A percentile compares a stretch with the other conserved stretches of the same genome.
These are phyloP conservation scores for Botrytis byssoidea DNA, from an alignment of 2,329 filamentous ascomycete genomes.

Conservation along the genomic window DNA sequence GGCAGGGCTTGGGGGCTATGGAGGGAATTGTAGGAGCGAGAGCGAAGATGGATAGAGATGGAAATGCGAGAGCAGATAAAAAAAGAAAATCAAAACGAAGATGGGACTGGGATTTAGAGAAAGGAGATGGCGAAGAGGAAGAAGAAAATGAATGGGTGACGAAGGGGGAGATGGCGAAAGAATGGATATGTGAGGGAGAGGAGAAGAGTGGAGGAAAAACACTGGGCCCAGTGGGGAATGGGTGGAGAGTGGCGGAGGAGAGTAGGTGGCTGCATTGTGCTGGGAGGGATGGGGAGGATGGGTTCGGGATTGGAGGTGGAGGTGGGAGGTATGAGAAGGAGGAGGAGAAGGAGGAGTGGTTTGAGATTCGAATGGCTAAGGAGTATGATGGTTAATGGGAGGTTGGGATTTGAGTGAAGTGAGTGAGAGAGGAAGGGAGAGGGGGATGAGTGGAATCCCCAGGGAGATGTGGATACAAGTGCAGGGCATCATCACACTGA, in stretches of 20 bases:
- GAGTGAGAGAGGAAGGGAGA: too few relatives aligned
- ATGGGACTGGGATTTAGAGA: not conserved
- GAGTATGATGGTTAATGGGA: not conserved
- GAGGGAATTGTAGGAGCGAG: too few relatives aligned
- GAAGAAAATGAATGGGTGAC: not conserved
- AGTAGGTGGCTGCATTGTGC: not conserved
- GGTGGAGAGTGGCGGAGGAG: not conserved
- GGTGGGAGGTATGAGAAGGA: not conserved
- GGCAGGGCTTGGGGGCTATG: not conserved
- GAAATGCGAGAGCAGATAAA: too few relatives aligned
- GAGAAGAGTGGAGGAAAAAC: too few relatives aligned
- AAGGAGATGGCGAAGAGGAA: not conserved
- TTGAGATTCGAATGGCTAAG: not conserved
- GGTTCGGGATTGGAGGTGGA: not conserved
- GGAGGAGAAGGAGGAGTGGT: not conserved
- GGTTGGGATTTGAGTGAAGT: too few relatives aligned
- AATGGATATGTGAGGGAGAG: not conserved
- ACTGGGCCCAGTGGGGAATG: not conserved
- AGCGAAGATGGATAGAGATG: rapidly evolving
- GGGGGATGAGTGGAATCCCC: too few relatives aligned
- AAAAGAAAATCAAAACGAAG: not conserved
- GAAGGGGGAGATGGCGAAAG: not conserved
- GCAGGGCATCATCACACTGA: not conserved
- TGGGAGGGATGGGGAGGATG: not conserved
- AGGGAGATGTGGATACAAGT: rapidly evolving